Evolutionary conservation across 352 stramenopile species (phyloP), one percentile per base, ranked within the genome.

Genomic region (Hyaloperonospora brassicae): DNA sequence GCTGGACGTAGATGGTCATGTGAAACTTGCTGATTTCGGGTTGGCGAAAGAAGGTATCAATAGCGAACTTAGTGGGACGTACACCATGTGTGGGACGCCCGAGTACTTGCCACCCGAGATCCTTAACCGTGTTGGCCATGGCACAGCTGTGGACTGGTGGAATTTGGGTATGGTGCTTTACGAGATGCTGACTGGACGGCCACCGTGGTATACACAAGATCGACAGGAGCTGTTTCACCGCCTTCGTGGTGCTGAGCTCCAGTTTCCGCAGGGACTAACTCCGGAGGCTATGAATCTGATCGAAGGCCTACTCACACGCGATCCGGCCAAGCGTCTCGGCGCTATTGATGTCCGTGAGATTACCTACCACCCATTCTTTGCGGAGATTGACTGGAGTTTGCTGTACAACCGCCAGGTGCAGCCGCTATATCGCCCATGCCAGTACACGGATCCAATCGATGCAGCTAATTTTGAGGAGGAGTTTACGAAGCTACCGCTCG

Each of bases 261-360:
- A 87, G 52, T 92, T 92, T 55, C 81, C 81, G 1, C 71, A 85
- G 21, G 79, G 79, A 10, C 64, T 92, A 25, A 75, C 66, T 22
- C 62, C 56, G 11, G 70, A 87, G 31, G 77, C 82, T 5, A 89
- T 89, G 76, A 76, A 87, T 45, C 55, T 92, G 1, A 89, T 92
- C 55, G 75, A 86, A 44, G 82, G 82, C 2, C 60, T 99, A 31
- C 76, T 98, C 1, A 90, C 82, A 35, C 94, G 96, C 52, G 85
- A 98, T 47, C 89, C 93, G 48, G 76, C 82, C 25, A 86, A 89
- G 66, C 85, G 96, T 9, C 74, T 99, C 12, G 95, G 96, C 21
- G 77, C 82, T 27, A 79, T 83, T 31, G 78, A 87, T 47, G 76
- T 78, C 34, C 72, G 76, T 46, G 79, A 89, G 56, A 84, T 93